Evolutionary conservation across 2,329 filamentous ascomycete genomes (phyloP).

Genomic region (Trichoderma sp.): DNA sequence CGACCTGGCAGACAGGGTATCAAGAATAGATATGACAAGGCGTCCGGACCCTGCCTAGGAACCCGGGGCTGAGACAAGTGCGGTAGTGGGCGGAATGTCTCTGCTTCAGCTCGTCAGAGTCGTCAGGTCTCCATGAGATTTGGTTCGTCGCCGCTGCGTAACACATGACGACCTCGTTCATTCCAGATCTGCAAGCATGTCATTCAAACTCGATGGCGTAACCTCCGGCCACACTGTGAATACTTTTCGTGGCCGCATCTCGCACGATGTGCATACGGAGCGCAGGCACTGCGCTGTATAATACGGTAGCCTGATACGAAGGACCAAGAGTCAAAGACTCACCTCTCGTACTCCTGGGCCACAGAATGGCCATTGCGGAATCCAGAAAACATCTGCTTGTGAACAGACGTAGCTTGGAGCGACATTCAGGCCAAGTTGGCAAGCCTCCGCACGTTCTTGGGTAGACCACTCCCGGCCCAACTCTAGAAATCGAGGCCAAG

Average conservation of each 20-base stretch:
- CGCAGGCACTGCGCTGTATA: background rate
- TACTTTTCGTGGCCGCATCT: background rate
- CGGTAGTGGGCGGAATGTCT: background rate
- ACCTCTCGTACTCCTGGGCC: background rate
- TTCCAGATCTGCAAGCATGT: slow-evolving; percentile 10
- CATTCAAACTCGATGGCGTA: slow-evolving; percentile 8
- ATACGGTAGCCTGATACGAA: background rate
- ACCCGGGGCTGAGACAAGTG: background rate
- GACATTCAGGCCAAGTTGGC: background rate
- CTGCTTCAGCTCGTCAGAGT: background rate
- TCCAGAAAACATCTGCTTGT: background rate
- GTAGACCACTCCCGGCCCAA: background rate
- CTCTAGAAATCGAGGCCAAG: background rate
- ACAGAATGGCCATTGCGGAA: background rate
- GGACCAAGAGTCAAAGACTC: background rate
- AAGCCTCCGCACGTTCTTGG: background rate
- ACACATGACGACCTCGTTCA: slow-evolving; percentile 13
- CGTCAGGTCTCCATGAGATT: background rate
- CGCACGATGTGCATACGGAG: background rate
- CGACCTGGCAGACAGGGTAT: background rate
- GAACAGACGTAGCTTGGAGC: background rate
- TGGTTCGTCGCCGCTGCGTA: slow-evolving; percentile 4
- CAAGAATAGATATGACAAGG: background rate
- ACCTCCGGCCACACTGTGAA: background rate
- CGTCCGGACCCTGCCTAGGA: background rate